Evolutionary conservation across 805 yeast genomes (phyloP).

Genomic region (Monosporozyma servazzii): DNA sequence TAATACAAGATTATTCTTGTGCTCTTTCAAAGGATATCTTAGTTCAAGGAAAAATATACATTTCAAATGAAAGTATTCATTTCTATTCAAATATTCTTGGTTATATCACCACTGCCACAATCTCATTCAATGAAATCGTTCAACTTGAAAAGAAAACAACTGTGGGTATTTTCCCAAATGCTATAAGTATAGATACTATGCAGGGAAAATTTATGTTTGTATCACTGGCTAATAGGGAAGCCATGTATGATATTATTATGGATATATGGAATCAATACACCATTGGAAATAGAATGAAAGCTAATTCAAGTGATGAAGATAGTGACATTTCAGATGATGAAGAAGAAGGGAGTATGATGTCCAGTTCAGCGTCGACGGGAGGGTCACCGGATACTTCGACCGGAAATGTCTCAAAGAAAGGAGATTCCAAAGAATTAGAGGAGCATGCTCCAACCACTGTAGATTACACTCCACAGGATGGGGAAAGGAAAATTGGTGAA

Average conservation of each 20-base stretch:
- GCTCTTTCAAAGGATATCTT: conserved; percentile 58
- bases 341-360: conserved; percentile 7
- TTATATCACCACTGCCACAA: conserved; percentile 48
- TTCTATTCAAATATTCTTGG: conserved; percentile 64
- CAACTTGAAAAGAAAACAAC: conserved; percentile 58
- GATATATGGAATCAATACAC: conserved; percentile 51
- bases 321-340: conserved; percentile 24
- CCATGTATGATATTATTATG: conserved; percentile 40
- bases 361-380: background rate
- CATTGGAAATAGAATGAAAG: conserved; percentile 8
- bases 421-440: background rate
- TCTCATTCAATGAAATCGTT: conserved; percentile 53
- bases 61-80: conserved; percentile 46
- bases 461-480: conserved; percentile 36
- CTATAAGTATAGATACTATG: conserved; percentile 51
- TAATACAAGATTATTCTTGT: conserved; percentile 56
- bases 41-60: conserved; percentile 56
- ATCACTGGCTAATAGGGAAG: conserved; percentile 53
- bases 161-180: conserved; percentile 62
- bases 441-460: conserved; percentile 42
- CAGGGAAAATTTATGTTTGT: conserved; percentile 59
- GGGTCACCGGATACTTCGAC: conserved; percentile 10
- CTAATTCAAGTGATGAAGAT: background rate
- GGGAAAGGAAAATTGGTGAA: conserved; percentile 49
- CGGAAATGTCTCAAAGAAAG: conserved; percentile 11